Base-by-base conservation (phyloP, 176 grass and related monocot species). In the Zoysia pacifica region DNA sequence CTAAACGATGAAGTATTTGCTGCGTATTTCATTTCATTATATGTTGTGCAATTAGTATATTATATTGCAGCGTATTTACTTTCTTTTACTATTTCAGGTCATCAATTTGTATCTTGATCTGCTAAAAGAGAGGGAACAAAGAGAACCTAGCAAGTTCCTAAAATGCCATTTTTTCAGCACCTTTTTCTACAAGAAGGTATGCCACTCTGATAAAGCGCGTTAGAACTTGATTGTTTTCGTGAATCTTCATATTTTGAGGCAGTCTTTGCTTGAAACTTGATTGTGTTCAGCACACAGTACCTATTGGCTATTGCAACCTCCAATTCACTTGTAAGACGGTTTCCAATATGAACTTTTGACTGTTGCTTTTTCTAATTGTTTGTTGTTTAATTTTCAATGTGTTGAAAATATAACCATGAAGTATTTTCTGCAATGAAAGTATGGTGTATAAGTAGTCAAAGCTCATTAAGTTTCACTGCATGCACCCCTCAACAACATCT, bases 81-180 rank as follows among this genome's bases (percentile, higher is more conserved):
- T 87, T 67, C 45, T 14, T 76, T 76, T 1, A 15, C 28, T 72
- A 15, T 75, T 84, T 71, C 61, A 94, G 92, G 89, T 91, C 73
- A 94, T 94, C 81, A 94, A 94, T 89, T 77, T 94, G 37, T 94
- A 94, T 81, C 92, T 94, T 86, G 89, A 91, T 67, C 80, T 94
- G 45, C 85, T 94, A 75, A 94, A 94, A 83, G 89, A 94, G 74
- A 86, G 92, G 76, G 89, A 89, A 65, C 68, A 69, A 81, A 91
- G 89, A 72, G 83, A 94, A 60, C 86, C 77, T 63, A 73, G 13
- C 14, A 91, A 89, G 41, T 94, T 94, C 69, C 50, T 94, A 69
- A 94, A 89, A 84, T 94, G 89, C 35, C 92, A 94, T 82, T 94
- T 91, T 77, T 94, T 91, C 86, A 94, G 85, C 71, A 94, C 89